Conservation (phyloP, 2,329 filamentous ascomycete genomes). For the Lasiodiplodia sp. region DNA sequence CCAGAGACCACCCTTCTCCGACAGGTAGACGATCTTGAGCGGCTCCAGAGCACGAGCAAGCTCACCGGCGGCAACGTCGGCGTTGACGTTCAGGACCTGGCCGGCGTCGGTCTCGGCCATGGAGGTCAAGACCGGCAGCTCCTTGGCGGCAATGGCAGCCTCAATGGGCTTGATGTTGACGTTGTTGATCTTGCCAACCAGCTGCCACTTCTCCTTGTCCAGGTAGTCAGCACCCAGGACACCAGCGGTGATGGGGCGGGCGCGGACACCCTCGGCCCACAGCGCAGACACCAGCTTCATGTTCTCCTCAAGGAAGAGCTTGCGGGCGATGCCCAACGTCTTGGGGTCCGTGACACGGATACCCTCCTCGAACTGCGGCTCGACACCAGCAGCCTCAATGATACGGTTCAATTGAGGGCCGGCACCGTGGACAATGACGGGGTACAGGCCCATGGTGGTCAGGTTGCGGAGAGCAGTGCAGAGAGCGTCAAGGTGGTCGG, state of each 20-base stretch:
- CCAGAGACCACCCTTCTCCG: slow-evolving; percentile 95
- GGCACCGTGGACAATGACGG: slow-evolving; percentile 93
- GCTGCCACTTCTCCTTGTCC: slow-evolving; percentile 94
- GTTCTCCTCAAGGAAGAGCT: slow-evolving; percentile 95
- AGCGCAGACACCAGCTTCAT: slow-evolving; percentile 88
- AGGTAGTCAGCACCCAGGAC: slow-evolving; percentile 94
- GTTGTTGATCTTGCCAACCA: slow-evolving; percentile 92
- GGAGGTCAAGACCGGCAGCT: slow-evolving; percentile 91
- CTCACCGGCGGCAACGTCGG: slow-evolving; percentile 94
- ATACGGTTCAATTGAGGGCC: slow-evolving; percentile 94
- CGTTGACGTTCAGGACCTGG: slow-evolving; percentile 95
- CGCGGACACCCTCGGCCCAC: slow-evolving; percentile 81
- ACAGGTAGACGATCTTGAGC: slow-evolving; percentile 97
- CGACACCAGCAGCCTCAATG: slow-evolving; percentile 87
- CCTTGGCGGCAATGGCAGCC: slow-evolving; percentile 84
- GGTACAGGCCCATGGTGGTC: slow-evolving; percentile 92
- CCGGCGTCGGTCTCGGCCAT: slow-evolving; percentile 95
- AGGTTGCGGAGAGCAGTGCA: slow-evolving; percentile 89
- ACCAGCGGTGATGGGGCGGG: slow-evolving; percentile 85
- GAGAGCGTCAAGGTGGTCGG: slow-evolving; percentile 90
- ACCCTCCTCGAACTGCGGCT: slow-evolving; percentile 95
- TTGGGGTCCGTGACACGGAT: slow-evolving; percentile 96
- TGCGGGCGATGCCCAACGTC: slow-evolving; percentile 87
- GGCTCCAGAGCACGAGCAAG: slow-evolving; percentile 88
- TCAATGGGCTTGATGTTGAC: slow-evolving; percentile 92